Conservation (phyloP, 2,329 filamentous ascomycete species). For the Fusarium anthophilum region DNA sequence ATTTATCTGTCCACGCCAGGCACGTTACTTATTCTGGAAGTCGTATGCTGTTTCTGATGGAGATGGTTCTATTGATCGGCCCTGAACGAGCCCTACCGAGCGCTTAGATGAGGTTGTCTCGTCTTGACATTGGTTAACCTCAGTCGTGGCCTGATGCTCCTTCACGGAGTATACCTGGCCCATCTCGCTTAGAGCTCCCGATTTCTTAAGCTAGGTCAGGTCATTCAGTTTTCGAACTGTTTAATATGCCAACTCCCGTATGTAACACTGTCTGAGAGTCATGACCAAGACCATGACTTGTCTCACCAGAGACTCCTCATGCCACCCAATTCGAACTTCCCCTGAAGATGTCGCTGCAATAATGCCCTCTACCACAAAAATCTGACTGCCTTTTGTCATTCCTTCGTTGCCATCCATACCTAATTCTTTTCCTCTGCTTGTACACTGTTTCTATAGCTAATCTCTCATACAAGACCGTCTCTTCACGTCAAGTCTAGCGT, state of each 20-base stretch:
- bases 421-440: not conserved
- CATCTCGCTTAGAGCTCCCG: not conserved
- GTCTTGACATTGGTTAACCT: not conserved
- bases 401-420: not conserved
- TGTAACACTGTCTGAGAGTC: not conserved
- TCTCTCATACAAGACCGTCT: not conserved
- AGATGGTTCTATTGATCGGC: not conserved
- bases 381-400: not conserved
- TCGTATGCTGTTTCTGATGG: not conserved
- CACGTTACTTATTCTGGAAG: not conserved
- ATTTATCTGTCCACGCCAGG: constrained; percentile 11
- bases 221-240: not conserved
- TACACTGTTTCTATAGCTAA: not conserved
- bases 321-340: not conserved
- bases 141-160: not conserved
- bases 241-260: constrained; percentile 5
- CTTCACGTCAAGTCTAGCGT: not conserved
- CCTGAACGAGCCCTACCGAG: not conserved
- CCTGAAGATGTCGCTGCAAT: not conserved
- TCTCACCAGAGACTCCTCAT: not conserved
- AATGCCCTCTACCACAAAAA: not conserved
- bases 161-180: not conserved
- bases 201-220: not conserved
- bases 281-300: not conserved
- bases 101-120: not conserved